Evolutionary conservation across 2,329 filamentous ascomycete species (phyloP).

Genomic region (Incumbomyces delicatus): DNA sequence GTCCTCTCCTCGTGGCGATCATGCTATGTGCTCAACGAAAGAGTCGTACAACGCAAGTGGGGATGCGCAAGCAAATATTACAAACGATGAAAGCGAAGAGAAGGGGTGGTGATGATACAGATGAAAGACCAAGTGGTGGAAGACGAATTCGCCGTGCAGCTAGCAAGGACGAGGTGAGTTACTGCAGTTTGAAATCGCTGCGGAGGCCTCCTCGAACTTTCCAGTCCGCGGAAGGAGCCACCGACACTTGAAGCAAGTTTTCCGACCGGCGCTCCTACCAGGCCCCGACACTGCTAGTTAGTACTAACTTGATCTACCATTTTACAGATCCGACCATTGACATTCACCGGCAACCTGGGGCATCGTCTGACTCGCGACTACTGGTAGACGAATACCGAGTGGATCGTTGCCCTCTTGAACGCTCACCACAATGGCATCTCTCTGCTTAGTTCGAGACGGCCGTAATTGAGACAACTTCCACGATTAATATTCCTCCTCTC

Average conservation of each 20-base stretch:
- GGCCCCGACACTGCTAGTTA: background rate
- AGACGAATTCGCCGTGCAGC: background rate
- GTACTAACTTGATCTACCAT: too few species aligned
- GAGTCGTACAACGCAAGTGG: background rate
- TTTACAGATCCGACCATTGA: too few species aligned
- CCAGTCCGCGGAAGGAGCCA: background rate
- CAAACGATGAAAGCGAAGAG: background rate
- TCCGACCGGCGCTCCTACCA: background rate
- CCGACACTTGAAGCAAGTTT: background rate
- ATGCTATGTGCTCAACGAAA: conserved; percentile 14
- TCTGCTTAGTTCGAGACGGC: too few species aligned
- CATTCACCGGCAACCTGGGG: too few species aligned
- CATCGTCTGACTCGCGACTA: too few species aligned
- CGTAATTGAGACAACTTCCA: too few species aligned
- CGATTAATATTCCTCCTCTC: too few species aligned
- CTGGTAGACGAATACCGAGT: too few species aligned
- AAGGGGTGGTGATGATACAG: conserved; percentile 4
- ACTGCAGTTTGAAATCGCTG: background rate
- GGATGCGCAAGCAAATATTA: background rate
- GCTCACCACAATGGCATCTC: too few species aligned
- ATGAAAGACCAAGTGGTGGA: background rate
- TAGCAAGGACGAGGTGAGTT: too few species aligned
- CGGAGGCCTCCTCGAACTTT: conserved; percentile 4
- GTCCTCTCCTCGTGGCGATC: conserved; percentile 16
- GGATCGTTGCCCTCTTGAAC: too few species aligned